These are phyloP conservation scores for Cyclotella sp. DNA, from an alignment of 108 stramenopile genomes.

Conservation along the genomic window DNA sequence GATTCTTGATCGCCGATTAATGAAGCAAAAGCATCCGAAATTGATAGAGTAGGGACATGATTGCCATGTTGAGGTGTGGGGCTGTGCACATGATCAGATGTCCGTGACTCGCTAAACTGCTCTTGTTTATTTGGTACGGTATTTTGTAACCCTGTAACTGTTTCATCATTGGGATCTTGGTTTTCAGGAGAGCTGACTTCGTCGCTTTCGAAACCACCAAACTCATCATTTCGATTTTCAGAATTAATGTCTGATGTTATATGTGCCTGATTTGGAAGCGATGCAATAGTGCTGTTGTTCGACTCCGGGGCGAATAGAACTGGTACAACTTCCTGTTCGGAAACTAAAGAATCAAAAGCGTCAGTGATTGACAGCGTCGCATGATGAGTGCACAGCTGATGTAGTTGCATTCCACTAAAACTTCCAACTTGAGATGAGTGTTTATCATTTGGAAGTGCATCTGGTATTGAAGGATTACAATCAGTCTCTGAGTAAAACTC, in stretches of 20 bases:
- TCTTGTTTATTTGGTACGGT: too few species aligned
- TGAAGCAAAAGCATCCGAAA: conserved; percentile 28
- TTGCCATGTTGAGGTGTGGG: background rate
- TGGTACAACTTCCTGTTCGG: background rate
- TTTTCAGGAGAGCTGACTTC: background rate
- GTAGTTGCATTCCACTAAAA: background rate
- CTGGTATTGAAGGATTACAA: too few species aligned
- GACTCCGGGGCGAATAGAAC: too few species aligned
- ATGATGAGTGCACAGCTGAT: background rate
- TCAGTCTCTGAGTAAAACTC: too few species aligned
- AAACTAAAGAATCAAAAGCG: background rate
- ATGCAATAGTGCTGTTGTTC: background rate
- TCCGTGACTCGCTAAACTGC: too few species aligned
- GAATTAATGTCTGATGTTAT: too few species aligned
- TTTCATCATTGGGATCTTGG: background rate
- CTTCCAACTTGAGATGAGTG: background rate
- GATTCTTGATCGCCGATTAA: conserved; percentile 2
- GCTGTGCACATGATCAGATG: background rate
- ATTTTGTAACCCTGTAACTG: too few species aligned
- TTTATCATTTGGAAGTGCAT: too few species aligned
- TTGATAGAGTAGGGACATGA: background rate
- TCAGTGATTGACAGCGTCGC: background rate
- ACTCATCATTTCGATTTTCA: background rate
- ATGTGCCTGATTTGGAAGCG: background rate
- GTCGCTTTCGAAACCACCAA: background rate